Conservation (phyloP, 768 basidiomycete species). For the Boletus reticulatus region DNA sequence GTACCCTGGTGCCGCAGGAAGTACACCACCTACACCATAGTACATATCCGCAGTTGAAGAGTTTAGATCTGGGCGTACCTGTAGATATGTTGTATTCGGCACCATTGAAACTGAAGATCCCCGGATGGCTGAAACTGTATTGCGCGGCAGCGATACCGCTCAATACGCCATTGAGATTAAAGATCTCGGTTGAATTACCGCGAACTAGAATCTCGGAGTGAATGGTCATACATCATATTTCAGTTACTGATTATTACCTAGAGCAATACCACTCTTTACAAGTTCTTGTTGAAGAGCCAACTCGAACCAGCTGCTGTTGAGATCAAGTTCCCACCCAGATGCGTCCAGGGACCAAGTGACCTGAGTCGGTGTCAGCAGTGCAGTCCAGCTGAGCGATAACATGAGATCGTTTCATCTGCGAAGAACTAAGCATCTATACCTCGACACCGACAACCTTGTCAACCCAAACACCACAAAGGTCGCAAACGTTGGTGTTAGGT, state of each 20-base stretch:
- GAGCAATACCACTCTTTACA: not conserved
- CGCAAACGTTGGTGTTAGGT: not conserved
- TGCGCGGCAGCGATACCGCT: constrained; percentile 16
- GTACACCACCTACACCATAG: constrained; percentile 4
- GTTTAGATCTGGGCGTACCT: not conserved
- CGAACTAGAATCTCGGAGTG: not conserved
- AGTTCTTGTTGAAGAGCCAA: not conserved
- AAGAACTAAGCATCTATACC: not conserved
- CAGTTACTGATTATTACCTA: not conserved
- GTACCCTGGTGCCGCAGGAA: not conserved
- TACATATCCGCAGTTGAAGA: not conserved
- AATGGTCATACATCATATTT: not conserved
- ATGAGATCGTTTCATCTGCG: not conserved
- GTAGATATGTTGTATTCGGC: constrained; percentile 17
- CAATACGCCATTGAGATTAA: constrained; percentile 6
- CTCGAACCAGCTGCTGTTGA: constrained; percentile 4
- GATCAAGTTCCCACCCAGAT: constrained; percentile 6
- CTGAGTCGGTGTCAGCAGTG: constrained; percentile 7
- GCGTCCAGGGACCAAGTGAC: not conserved
- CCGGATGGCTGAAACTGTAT: constrained; percentile 2
- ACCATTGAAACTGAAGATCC: constrained; percentile 16
- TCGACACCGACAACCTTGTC: constrained; percentile 13
- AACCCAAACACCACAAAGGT: constrained; percentile 7
- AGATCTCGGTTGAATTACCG: constrained; percentile 12
- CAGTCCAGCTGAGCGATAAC: constrained; percentile 8